A percentile compares a stretch with the other conserved stretches of the same genome.
Conservation (phyloP, 2,329 filamentous ascomycete genomes). For the Diaporthe amygdali region DNA sequence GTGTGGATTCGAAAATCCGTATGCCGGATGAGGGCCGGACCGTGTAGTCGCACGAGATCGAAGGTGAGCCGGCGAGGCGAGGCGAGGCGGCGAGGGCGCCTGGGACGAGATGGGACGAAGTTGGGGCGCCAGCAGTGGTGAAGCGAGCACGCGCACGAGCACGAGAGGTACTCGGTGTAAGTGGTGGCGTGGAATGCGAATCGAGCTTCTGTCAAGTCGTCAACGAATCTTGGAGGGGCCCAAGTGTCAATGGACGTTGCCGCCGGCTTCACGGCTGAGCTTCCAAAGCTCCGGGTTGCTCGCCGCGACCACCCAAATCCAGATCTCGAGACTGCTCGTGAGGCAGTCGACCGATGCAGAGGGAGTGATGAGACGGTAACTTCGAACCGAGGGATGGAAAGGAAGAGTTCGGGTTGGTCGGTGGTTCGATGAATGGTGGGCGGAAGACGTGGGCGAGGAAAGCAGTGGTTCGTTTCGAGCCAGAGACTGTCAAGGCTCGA, state of each 20-base stretch:
- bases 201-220: conserved; percentile 1
- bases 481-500: background rate
- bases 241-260: conserved; percentile 12
- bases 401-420: background rate
- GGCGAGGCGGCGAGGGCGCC: background rate
- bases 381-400: background rate
- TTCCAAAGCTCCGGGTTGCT: conserved; percentile 6
- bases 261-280: conserved; percentile 9
- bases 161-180: background rate
- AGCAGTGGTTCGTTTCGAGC: background rate
- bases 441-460: background rate
- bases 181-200: background rate
- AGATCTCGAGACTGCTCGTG: background rate
- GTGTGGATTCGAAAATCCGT: background rate
- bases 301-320: background rate
- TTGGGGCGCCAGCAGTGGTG: background rate
- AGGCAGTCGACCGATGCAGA: background rate
- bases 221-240: background rate
- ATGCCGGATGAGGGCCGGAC: conserved; percentile 9
- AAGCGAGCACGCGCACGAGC: background rate
- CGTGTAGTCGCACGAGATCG: conserved; percentile 10
- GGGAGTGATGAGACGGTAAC: background rate
- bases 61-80: background rate
- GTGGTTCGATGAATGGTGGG: background rate
- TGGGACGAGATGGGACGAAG: background rate